Conservation (phyloP, 225 moss, liverwort and hornwort species). For the Takakia lepidozioides region DNA sequence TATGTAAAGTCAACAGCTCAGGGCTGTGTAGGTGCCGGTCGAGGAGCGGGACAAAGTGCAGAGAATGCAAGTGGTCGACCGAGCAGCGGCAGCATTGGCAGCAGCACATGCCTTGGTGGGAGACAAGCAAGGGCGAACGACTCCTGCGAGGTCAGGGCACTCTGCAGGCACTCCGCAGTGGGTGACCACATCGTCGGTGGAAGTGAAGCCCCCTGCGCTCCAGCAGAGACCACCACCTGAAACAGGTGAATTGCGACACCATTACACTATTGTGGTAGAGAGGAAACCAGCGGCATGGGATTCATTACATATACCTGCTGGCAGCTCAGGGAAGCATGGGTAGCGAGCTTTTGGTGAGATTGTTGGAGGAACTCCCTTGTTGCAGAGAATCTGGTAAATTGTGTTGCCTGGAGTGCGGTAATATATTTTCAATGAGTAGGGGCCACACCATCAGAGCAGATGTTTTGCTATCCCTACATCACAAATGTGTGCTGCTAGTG, state of each 20-base stretch:
- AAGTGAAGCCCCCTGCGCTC: slow-evolving; percentile 62
- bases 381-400: neutral
- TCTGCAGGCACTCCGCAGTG: slow-evolving; percentile 19
- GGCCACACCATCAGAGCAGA: no score
- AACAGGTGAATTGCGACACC: slow-evolving; percentile 9
- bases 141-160: slow-evolving; percentile 9
- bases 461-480: no score
- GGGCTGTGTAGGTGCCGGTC: slow-evolving; percentile 48
- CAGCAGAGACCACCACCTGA: slow-evolving; percentile 46
- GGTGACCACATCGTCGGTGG: slow-evolving; percentile 59
- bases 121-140: slow-evolving; percentile 19
- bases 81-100: slow-evolving; percentile 91
- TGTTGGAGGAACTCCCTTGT: neutral
- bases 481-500: no score
- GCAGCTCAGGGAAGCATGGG: no score
- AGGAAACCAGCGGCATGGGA: neutral
- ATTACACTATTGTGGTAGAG: neutral
- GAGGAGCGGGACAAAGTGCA: slow-evolving; percentile 79
- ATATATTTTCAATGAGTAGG: no score
- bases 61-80: slow-evolving; percentile 65
- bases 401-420: neutral
- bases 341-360: no score
- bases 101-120: slow-evolving; percentile 83
- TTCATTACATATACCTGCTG: slow-evolving; percentile 1
- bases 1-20: neutral